Percentiles rank a stretch among this genome's conserved stretches.
Evolutionary conservation across 2,329 filamentous ascomycete genomes (phyloP).

Genomic region (Pseudogymnoascus sp.): DNA sequence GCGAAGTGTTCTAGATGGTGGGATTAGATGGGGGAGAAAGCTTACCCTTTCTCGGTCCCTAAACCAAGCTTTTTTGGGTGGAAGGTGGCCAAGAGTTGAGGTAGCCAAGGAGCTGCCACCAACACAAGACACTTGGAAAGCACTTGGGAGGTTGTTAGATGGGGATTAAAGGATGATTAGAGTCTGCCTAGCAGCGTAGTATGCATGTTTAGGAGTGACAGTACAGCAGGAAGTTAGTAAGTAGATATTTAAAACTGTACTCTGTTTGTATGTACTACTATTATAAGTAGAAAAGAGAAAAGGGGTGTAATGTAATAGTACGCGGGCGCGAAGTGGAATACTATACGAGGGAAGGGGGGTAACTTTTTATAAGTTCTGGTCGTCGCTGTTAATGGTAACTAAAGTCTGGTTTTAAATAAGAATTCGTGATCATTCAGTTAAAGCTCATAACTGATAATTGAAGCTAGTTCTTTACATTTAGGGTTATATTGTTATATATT

Average conservation of each 20-base stretch:
- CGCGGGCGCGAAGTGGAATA: not conserved
- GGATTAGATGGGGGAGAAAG: not conserved
- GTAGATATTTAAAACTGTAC: not conserved
- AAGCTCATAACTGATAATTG: not conserved
- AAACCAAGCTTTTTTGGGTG: not conserved
- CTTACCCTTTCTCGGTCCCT: not conserved
- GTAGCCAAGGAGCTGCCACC: not conserved
- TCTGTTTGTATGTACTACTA: too few relatives aligned
- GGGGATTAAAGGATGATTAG: not conserved
- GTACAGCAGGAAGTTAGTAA: not conserved
- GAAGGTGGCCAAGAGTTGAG: not conserved
- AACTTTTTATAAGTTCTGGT: not conserved
- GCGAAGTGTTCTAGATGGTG: not conserved
- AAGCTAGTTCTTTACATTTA: not conserved
- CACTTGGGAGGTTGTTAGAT: not conserved
- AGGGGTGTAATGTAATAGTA: not conserved
- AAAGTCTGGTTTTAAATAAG: not conserved
- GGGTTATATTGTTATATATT: not conserved
- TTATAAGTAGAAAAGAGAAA: not conserved
- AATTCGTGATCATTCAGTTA: not conserved
- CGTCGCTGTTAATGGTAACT: not conserved
- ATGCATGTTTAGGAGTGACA: not conserved
- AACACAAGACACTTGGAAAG: not conserved
- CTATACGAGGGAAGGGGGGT: not conserved
- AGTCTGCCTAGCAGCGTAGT: not conserved